These are phyloP conservation scores for Mycena leptocephala DNA, from an alignment of 768 basidiomycete genomes.

Conservation along the genomic window DNA sequence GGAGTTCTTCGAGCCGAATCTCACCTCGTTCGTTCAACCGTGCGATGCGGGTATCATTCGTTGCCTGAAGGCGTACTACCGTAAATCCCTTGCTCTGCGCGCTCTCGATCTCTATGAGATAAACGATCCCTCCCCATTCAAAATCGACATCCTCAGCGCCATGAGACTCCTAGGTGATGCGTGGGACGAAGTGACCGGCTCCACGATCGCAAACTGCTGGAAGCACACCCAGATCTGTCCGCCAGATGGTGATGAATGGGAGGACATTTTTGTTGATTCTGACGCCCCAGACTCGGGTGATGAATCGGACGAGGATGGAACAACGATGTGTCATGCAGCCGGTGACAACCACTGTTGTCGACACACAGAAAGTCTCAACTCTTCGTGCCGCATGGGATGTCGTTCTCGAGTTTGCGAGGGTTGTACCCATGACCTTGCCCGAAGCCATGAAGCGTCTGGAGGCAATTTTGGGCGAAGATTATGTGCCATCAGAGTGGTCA, in stretches of 20 bases:
- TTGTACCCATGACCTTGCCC: background rate
- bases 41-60: background rate
- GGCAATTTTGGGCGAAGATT: background rate
- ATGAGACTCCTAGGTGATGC: background rate
- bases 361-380: background rate
- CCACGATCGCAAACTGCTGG: background rate
- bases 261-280: background rate
- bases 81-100: background rate
- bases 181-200: background rate
- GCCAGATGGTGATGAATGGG: background rate
- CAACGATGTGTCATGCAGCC: background rate
- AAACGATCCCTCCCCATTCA: background rate
- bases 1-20: background rate
- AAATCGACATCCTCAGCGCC: background rate
- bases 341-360: background rate
- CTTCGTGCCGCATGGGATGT: background rate
- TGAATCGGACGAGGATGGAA: background rate
- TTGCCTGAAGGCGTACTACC: background rate
- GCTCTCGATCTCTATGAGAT: background rate
- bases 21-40: too few relatives aligned
- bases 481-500: background rate
- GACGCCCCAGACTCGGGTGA: background rate
- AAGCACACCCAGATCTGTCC: background rate
- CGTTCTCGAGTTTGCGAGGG: background rate
- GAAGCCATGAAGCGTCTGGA: background rate